A percentile compares a stretch with the other conserved stretches of the same genome.
These are phyloP conservation scores for Pachysandra terminalis DNA, from an alignment of 164 flowering plant genomes.

Conservation along the genomic window DNA sequence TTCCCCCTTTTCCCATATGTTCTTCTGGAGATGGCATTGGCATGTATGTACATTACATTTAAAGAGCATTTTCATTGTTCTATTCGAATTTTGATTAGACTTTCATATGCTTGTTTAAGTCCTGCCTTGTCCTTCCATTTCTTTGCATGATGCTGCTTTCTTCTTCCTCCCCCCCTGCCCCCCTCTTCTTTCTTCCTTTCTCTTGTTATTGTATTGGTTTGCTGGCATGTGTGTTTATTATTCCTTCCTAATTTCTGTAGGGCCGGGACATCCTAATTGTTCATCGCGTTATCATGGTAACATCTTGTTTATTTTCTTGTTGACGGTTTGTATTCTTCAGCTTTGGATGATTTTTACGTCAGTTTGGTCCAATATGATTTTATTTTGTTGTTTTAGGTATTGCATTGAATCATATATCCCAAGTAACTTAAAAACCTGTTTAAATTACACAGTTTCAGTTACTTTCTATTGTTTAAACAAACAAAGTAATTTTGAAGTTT, in stretches of 20 bases:
- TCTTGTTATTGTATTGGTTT: not conserved
- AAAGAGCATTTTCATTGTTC: no score
- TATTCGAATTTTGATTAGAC: no score
- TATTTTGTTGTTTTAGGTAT: no score
- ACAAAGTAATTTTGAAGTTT: no score
- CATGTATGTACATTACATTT: no score
- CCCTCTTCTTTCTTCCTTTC: not conserved
- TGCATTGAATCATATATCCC: not conserved
- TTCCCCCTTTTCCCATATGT: no score
- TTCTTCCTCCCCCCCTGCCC: not conserved
- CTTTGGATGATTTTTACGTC: no score
- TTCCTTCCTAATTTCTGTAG: conserved; percentile 20
- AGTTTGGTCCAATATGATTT: no score
- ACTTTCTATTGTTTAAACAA: not conserved
- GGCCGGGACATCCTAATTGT: conserved; percentile 60
- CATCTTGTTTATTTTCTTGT: not conserved
- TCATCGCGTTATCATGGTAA: conserved; percentile 67
- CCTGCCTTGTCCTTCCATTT: no score
- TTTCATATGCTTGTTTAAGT: no score
- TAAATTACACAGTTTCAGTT: not conserved
- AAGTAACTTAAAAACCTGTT: not conserved
- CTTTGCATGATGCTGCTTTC: no score
- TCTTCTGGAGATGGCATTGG: no score
- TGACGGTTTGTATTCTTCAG: not conserved
- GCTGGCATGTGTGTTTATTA: not conserved